phyloP scores from a whole-genome alignment of 2,329 filamentous ascomycete species.

The Seiridium unicorne region DNA sequence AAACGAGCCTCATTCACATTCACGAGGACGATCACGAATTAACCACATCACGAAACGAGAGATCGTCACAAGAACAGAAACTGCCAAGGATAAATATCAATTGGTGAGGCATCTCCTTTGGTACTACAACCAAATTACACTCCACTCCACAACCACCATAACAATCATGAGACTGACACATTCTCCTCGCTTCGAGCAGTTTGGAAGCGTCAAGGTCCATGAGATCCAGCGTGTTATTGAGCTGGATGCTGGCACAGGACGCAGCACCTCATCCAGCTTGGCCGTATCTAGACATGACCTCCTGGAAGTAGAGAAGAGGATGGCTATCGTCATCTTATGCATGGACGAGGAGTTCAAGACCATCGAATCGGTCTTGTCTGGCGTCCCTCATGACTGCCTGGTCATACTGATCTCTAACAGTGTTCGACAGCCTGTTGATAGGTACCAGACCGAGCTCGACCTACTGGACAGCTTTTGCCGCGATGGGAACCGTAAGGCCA shows the following conservation, averaged over 20 bases:
- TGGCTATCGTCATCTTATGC: conserved; percentile 29
- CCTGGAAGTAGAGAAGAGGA: conserved; percentile 10
- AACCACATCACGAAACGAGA: too few relatives aligned
- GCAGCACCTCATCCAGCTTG: neutral
- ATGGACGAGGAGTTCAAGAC: conserved; percentile 25
- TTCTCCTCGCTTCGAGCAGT: neutral
- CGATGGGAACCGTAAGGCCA: conserved; percentile 14
- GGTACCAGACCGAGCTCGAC: conserved; percentile 18
- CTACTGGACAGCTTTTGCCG: conserved; percentile 18
- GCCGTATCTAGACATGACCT: neutral
- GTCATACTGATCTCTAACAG: conserved; percentile 30
- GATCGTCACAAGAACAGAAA: too few relatives aligned
- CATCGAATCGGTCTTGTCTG: conserved; percentile 24
- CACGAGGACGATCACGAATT: too few relatives aligned
- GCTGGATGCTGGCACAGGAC: neutral
- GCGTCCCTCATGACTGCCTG: conserved; percentile 25
- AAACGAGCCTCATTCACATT: too few relatives aligned
- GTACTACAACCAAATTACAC: neutral
- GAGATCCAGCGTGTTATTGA: conserved; percentile 5
- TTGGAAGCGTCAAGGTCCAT: conserved; percentile 3
- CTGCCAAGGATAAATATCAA: too few relatives aligned
- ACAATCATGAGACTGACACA: neutral
- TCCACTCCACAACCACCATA: neutral
- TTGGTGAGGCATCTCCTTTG: too few relatives aligned
- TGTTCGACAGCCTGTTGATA: conserved; percentile 8